A percentile compares a stretch with the other conserved stretches of the same genome.
These are phyloP conservation scores for Aureobasidium namibiae DNA, from an alignment of 2,329 filamentous ascomycete species.

Conservation along the genomic window DNA sequence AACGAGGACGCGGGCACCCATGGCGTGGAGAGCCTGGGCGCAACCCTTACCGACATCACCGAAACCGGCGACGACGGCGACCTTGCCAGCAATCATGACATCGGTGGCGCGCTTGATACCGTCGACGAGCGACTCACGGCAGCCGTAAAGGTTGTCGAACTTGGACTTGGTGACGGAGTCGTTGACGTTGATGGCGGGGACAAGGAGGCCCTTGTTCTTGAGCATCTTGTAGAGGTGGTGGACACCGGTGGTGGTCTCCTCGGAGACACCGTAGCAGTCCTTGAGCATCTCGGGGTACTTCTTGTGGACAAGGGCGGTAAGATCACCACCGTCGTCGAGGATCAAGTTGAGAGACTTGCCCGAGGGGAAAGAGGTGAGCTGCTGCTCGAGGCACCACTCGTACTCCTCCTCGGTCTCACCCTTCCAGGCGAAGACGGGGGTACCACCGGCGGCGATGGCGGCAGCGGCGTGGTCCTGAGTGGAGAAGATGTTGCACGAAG, in stretches of 20 bases:
- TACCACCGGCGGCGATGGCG: constrained; percentile 87
- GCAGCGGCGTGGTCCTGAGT: constrained; percentile 98
- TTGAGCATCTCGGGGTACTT: constrained; percentile 99
- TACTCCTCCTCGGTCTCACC: constrained; percentile 99
- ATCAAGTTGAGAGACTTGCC: constrained; percentile 96
- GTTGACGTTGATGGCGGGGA: constrained; percentile 98
- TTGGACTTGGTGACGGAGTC: constrained; percentile 99
- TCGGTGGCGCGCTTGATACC: constrained; percentile 99
- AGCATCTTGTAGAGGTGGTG: constrained; percentile 99
- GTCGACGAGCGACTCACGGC: constrained; percentile 96
- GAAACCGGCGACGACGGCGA: constrained; percentile 93
- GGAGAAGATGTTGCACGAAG: constrained; percentile 99
- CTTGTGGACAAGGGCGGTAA: constrained; percentile 90
- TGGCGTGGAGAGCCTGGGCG: constrained; percentile 87
- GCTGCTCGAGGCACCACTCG: constrained; percentile 99
- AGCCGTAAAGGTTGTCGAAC: constrained; percentile 99
- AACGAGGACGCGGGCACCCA: constrained; percentile 93
- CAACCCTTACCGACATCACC: constrained; percentile 99
- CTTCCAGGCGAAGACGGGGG: constrained; percentile 79
- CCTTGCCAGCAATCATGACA: constrained; percentile 99
- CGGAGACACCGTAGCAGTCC: constrained; percentile 95
- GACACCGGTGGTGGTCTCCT: constrained; percentile 99
- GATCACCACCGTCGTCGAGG: constrained; percentile 95
- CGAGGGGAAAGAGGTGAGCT: constrained; percentile 93
- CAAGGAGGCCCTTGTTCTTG: constrained; percentile 67